Base-by-base conservation (phyloP, 78 protist species). In the Speleostelium caveatum region DNA sequence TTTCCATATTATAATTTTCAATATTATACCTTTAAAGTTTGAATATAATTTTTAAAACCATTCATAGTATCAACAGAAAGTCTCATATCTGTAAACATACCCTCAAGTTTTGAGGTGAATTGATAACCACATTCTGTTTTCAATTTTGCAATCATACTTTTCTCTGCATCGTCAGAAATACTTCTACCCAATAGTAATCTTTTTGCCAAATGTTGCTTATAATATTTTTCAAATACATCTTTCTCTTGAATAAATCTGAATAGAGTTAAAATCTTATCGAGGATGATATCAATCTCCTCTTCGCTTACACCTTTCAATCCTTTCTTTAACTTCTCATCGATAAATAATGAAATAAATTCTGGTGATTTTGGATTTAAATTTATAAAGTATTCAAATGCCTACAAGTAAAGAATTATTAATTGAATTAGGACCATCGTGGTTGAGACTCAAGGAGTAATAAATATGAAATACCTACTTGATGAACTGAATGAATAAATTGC, bases 31-130 rank as follows among this genome's bases (percentile, higher is more conserved):
- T 68, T 56, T 1, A 55, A 4, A 22, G 24, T 59, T 60, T 83
- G 91, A 60, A 69, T 69, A 75, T 68, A 74, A 28, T 17, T 17
- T 41, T 67, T 62, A 61, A 95, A 98, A 33, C 58, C 89, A 38
- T 61, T 79, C 96, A 90, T 95, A 41, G 86, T 53, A 79, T 96
- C 98, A 0, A 26, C 58, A 5, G 97, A 94, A 28, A 95, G 22
- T 32, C 68, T 32, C 97, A 98, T 97, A 80, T 98, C 99, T 3
- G 66, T 94, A 94, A 98, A 98, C 99, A 98, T 98, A 49, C 99
- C 98, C 69, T 96, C 99, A 30, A 98, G 75, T 63, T 98, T 97
- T 2, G 93, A 33, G 2, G 99, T 98, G 66, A 96, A 97, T 80
- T 94, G 97, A 53, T 76, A 87, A 38, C 99, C 99, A 86, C 97